Conservation (phyloP, 2,329 filamentous ascomycete species). For the Chrysoporthe puriensis region DNA sequence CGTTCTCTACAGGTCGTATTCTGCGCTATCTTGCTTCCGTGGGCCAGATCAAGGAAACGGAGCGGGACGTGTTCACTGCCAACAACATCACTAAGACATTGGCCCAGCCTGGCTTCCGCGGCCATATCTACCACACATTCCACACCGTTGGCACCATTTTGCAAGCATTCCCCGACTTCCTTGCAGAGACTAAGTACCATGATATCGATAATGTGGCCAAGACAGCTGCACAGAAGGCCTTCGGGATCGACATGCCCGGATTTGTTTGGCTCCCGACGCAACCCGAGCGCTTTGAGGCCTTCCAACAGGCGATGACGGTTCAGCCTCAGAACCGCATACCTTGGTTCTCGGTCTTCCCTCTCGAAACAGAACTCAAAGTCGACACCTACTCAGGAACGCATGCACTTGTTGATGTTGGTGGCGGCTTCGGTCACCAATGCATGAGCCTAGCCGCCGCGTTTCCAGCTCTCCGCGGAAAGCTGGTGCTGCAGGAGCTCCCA, state of each 20-base stretch:
- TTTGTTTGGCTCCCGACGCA: not conserved
- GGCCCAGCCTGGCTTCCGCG: not conserved
- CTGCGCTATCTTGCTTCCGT: conserved; percentile 10
- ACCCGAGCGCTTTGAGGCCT: not conserved
- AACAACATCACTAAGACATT: conserved; percentile 8
- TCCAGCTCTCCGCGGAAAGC: conserved; percentile 1
- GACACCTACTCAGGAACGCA: not conserved
- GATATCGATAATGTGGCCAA: not conserved
- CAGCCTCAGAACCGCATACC: conserved; percentile 30
- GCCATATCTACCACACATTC: conserved; percentile 2
- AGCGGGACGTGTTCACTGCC: not conserved
- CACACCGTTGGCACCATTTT: not conserved
- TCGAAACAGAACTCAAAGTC: conserved; percentile 29
- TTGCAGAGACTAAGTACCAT: conserved; percentile 3
- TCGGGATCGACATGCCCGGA: not conserved
- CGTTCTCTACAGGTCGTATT: not conserved
- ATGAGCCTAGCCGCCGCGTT: conserved; percentile 9
- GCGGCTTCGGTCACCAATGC: conserved; percentile 30
- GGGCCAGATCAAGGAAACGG: not conserved
- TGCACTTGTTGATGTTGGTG: conserved; percentile 23
- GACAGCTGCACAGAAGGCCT: not conserved
- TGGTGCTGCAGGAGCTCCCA: conserved; percentile 20
- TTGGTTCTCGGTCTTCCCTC: conserved; percentile 33
- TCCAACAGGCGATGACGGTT: conserved; percentile 33
- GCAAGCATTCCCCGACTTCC: not conserved